Evolutionary conservation across 805 yeast species (phyloP).

Genomic region (Candida qinlingensis): DNA sequence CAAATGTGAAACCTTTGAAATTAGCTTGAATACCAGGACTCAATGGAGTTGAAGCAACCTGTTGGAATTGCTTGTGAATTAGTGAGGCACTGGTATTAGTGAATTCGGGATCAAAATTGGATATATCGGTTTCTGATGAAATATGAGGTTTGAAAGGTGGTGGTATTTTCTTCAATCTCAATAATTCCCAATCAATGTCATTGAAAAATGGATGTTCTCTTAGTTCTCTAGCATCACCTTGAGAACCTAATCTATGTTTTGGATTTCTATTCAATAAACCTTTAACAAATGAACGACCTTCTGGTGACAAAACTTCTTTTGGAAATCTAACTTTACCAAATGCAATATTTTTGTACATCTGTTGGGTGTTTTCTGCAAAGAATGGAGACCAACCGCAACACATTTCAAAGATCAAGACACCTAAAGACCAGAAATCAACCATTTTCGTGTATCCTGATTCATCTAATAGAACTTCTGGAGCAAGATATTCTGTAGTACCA

Average conservation of each 20-base stretch:
- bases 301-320: slow-evolving; percentile 86
- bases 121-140: slow-evolving; percentile 85
- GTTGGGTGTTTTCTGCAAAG: slow-evolving; percentile 96
- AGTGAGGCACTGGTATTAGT: slow-evolving; percentile 86
- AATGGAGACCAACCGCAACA: slow-evolving; percentile 99
- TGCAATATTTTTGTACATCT: slow-evolving; percentile 98
- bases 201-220: slow-evolving; percentile 88
- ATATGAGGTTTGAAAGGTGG: slow-evolving; percentile 97
- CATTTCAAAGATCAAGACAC: slow-evolving; percentile 96
- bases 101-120: slow-evolving; percentile 97
- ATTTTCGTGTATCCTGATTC: slow-evolving; percentile 96
- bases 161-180: slow-evolving; percentile 75
- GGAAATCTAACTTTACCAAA: slow-evolving; percentile 98
- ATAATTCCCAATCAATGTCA: slow-evolving; percentile 85
- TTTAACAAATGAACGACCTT: slow-evolving; percentile 93
- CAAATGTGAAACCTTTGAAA: slow-evolving; percentile 95
- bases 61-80: slow-evolving; percentile 61
- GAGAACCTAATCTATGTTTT: slow-evolving; percentile 87
- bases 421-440: slow-evolving; percentile 99
- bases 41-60: slow-evolving; percentile 60
- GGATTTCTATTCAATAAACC: slow-evolving; percentile 95
- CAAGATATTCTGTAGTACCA: slow-evolving; percentile 96
- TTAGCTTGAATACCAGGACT: slow-evolving; percentile 95
- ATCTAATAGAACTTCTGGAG: slow-evolving; percentile 93
- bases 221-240: slow-evolving; percentile 87